Conservation (phyloP, 805 yeast species). For the Kuraishia cidri region DNA sequence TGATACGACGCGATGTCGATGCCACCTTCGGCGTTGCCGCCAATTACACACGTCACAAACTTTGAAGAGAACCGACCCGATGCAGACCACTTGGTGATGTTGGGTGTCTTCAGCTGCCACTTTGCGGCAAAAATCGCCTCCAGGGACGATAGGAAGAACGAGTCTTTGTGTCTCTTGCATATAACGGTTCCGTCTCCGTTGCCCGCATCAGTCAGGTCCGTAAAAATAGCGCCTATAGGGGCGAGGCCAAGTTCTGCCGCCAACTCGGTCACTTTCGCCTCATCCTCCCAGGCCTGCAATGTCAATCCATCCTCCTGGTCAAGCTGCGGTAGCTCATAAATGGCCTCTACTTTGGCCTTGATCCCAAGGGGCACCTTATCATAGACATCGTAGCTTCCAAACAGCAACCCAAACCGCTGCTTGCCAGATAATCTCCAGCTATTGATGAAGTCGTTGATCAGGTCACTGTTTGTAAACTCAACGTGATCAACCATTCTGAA, state of each 20-base stretch:
- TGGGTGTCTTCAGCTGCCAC: constrained; percentile 61
- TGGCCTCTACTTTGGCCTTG: constrained; percentile 89
- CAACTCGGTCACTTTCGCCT: constrained; percentile 39
- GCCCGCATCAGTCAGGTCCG: constrained; percentile 87
- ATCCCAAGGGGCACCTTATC: constrained; percentile 87
- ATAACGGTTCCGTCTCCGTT: constrained; percentile 80
- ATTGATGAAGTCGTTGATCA: constrained; percentile 79
- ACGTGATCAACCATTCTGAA: constrained; percentile 98
- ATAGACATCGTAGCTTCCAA: constrained; percentile 74
- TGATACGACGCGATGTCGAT: constrained; percentile 90
- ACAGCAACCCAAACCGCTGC: constrained; percentile 79
- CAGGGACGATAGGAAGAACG: constrained; percentile 82
- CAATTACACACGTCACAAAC: constrained; percentile 86
- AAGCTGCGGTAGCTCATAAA: constrained; percentile 86
- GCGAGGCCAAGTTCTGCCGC: constrained; percentile 53
- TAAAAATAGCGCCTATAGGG: constrained; percentile 78
- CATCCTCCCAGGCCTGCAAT: constrained; percentile 44
- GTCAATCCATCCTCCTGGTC: constrained; percentile 84
- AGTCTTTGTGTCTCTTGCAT: constrained; percentile 87
- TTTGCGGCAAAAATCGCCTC: constrained; percentile 81
- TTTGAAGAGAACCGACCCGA: constrained; percentile 72
- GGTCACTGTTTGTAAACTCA: constrained; percentile 68
- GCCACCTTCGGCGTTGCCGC: constrained; percentile 84
- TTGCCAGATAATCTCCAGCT: constrained; percentile 85
- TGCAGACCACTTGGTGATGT: constrained; percentile 52